Evolutionary conservation across 2,329 filamentous ascomycete genomes (phyloP), one percentile per base, ranked within the genome.

Genomic region (Trichoderma sp.): DNA sequence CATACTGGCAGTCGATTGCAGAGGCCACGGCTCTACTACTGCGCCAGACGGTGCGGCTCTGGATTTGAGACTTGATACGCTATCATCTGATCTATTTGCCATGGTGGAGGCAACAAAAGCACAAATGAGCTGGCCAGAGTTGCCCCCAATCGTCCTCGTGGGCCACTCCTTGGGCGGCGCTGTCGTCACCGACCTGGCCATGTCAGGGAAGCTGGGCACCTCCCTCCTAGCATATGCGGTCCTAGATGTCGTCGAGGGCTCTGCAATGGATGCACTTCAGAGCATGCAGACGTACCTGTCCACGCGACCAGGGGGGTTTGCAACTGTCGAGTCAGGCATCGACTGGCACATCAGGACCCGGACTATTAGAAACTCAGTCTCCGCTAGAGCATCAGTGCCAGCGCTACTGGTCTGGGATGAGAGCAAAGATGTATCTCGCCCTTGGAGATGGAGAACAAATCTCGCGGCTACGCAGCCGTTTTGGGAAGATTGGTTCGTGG

Each of bases 91-190:
- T 79, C 84, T 98, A 1, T 81, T 92, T 36, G 84, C 86, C 73
- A 90, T 94, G 74, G 86, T 98, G 65, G 82, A 86, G 32, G 86
- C 92, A 72, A 92, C 93, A 0, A 87, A 90, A 77, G 75, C 80
- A 11, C 85, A 88, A 75, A 92, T 97, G 89, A 84, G 84, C 59
- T 98, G 95, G 95, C 77, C 86, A 0, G 82, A 84, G 4, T 80
- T 96, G 15, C 96, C 96, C 1, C 88, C 92, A 39, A 83, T 95
- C 28, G 84, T 98, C 32, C 88, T 98, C 0, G 90, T 99, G 8
- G 96, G 96, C 32, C 96, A 99, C 82, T 97, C 93, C 50, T 88
- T 98, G 3, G 96, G 96, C 68, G 96, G 96, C 15, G 95, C 95
- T 7, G 93, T 98, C 0, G 90, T 97, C 9, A 97, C 94, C 0